A percentile compares a stretch with the other conserved stretches of the same genome.
Evolutionary conservation across 345 rosid genomes (phyloP).

Genomic region (Mallotus nudiflorus): DNA sequence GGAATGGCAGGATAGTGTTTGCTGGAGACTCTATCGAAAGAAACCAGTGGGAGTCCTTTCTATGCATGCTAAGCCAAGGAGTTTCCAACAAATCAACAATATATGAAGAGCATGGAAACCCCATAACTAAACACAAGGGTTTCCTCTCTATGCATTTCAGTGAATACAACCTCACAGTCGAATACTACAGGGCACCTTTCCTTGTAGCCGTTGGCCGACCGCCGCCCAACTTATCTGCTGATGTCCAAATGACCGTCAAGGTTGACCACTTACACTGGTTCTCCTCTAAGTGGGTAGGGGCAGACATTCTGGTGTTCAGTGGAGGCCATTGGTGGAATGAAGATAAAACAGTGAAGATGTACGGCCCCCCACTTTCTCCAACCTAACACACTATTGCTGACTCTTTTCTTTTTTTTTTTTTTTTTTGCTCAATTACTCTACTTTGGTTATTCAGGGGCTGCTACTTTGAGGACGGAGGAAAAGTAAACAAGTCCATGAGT

Average conservation of each 20-base stretch:
- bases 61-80: slow-evolving; percentile 70
- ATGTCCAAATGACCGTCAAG: slow-evolving; percentile 46
- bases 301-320: slow-evolving; percentile 70
- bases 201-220: slow-evolving; percentile 60
- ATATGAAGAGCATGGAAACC: slow-evolving; percentile 66
- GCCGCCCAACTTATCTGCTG: slow-evolving; percentile 41
- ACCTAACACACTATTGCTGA: too few species aligned
- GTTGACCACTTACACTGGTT: slow-evolving; percentile 69
- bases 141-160: slow-evolving; percentile 75
- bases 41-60: slow-evolving; percentile 89
- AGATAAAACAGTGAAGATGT: slow-evolving; percentile 57
- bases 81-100: slow-evolving; percentile 57
- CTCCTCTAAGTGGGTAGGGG: slow-evolving; percentile 61
- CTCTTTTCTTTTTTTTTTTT: too few species aligned
- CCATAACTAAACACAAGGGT: slow-evolving; percentile 80
- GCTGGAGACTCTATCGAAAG: slow-evolving; percentile 90
- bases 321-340: slow-evolving; percentile 90
- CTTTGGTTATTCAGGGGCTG: slow-evolving; percentile 45
- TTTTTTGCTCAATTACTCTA: background rate
- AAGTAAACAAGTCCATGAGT: slow-evolving; percentile 56
- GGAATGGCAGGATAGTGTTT: slow-evolving; percentile 75
- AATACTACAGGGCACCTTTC: slow-evolving; percentile 79
- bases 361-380: background rate
- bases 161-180: slow-evolving; percentile 67
- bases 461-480: slow-evolving; percentile 69